Percentiles rank a stretch among this genome's conserved stretches.
Evolutionary conservation across 2,329 filamentous ascomycete genomes (phyloP).

Genomic region (Xylariaceae sp.): DNA sequence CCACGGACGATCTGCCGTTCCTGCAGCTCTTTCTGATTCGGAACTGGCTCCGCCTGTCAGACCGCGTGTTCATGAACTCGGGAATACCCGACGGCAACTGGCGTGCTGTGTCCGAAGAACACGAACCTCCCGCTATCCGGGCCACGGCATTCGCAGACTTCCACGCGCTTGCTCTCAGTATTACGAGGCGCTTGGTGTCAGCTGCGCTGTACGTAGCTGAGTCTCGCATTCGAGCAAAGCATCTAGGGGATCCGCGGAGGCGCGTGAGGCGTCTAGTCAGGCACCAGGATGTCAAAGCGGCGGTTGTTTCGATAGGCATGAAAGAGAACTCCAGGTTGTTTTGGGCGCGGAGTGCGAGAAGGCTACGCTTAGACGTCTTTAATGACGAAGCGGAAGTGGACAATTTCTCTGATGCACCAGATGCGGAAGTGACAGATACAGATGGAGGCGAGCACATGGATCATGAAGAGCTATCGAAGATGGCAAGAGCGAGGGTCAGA

Average conservation of each 20-base stretch:
- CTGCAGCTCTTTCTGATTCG: constrained; percentile 62
- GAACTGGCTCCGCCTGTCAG: constrained; percentile 68
- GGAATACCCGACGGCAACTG: constrained; percentile 69
- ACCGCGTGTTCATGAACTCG: constrained; percentile 77
- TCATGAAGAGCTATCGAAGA: neutral
- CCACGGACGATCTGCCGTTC: constrained; percentile 49
- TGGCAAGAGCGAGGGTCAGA: neutral
- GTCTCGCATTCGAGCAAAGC: constrained; percentile 66
- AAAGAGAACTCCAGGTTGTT: constrained; percentile 45
- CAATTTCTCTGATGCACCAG: constrained; percentile 5
- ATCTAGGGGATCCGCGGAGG: constrained; percentile 18
- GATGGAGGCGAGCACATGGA: constrained; percentile 4
- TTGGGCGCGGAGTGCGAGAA: constrained; percentile 56
- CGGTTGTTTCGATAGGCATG: constrained; percentile 54
- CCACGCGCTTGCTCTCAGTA: constrained; percentile 67
- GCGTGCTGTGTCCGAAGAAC: constrained; percentile 62
- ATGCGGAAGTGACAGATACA: constrained; percentile 10
- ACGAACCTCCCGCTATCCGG: constrained; percentile 68
- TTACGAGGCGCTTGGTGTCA: constrained; percentile 74
- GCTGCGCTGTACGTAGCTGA: constrained; percentile 73
- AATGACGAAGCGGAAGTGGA: constrained; percentile 47
- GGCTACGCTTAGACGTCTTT: constrained; percentile 56
- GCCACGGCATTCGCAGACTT: constrained; percentile 80
- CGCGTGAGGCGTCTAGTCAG: constrained; percentile 44
- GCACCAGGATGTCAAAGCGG: constrained; percentile 55